Conservation (phyloP, 495 filamentous ascomycete species). For the Neurospora terricola region DNA sequence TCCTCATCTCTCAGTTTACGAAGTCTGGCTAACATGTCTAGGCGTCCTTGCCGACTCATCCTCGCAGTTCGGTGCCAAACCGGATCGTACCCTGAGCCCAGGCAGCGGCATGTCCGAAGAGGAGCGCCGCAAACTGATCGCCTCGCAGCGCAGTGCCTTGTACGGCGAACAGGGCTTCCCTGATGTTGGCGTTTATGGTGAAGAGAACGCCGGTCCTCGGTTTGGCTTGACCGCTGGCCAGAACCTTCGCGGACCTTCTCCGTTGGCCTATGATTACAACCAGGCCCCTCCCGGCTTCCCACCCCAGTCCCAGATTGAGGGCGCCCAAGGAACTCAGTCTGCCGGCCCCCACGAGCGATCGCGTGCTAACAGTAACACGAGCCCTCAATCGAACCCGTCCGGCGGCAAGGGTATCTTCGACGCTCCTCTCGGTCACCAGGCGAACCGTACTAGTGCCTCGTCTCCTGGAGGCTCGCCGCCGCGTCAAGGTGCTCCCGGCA, state of each 20-base stretch:
- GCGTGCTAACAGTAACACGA: conserved; percentile 83
- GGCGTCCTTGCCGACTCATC: conserved; percentile 70
- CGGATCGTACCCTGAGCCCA: conserved; percentile 87
- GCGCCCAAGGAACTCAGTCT: conserved; percentile 30
- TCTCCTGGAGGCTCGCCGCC: conserved; percentile 86
- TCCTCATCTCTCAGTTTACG: conserved; percentile 6
- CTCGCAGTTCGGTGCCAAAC: conserved; percentile 55
- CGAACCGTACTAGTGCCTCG: conserved; percentile 77
- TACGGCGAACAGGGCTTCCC: conserved; percentile 69
- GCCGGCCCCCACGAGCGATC: conserved; percentile 51
- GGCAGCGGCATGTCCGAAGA: conserved; percentile 76
- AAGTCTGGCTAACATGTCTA: conserved; percentile 39
- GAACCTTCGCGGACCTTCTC: conserved; percentile 46
- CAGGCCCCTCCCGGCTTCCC: conserved; percentile 31
- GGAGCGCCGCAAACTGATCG: conserved; percentile 89
- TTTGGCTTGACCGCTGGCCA: conserved; percentile 39
- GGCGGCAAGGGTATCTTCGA: conserved; percentile 57
- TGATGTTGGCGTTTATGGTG: conserved; percentile 48
- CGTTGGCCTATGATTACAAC: conserved; percentile 39
- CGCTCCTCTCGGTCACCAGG: conserved; percentile 55
- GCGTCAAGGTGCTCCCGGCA: conserved; percentile 46
- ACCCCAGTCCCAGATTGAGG: conserved; percentile 41
- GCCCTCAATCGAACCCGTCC: conserved; percentile 58
- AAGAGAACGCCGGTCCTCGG: conserved; percentile 51
- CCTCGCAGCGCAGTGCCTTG: conserved; percentile 84